Base-by-base conservation (phyloP, 345 rosid genomes). In the Murraya paniculata region DNA sequence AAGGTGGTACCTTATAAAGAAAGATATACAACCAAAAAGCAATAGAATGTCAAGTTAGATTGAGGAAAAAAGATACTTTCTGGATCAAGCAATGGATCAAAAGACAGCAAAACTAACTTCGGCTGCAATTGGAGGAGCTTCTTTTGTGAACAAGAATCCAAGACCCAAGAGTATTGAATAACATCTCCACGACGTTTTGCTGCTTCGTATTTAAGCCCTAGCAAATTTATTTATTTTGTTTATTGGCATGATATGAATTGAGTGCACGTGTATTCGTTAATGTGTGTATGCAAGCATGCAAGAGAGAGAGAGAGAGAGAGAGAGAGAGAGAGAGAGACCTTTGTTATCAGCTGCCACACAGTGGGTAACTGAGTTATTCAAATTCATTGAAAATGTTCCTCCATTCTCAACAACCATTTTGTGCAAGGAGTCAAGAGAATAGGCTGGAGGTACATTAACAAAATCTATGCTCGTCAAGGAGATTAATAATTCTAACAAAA, bases 351-450 rank as follows among this genome's bases (percentile, higher is more conserved):
- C 94, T 68, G 99, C 99, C 83, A 91, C 80, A 80, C 97, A 90
- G 81, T 93, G 99, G 67, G 96, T 95, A 74, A 95, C 99, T 19
- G 94, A 81, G 68, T 82, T 86, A 86, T 95, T 95, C 83, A 93
- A 78, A 85, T 95, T 95, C 99, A 94, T 95, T 9, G 99, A 93
- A 84, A 95, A 95, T 58, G 79, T 81, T 61, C 99, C 99, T 24
- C 98, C 99, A 88, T 93, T 91, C 89, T 93, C 93, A 75, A 83
- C 96, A 83, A 92, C 92, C 92, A 92, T 89, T 88, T 91, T 93
- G 87, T 90, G 98, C 82, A 93, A 88, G 19, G 84, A 77, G 84
- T 92, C 96, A 38, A 92, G 85, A 78, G 95, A 80, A 73, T 88
- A 53, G 13, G 85, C 79, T 35, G 90, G 78, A 82, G 95, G 95